Base-by-base conservation (phyloP, 2,329 filamentous ascomycete genomes). In the Venturia effusa region DNA sequence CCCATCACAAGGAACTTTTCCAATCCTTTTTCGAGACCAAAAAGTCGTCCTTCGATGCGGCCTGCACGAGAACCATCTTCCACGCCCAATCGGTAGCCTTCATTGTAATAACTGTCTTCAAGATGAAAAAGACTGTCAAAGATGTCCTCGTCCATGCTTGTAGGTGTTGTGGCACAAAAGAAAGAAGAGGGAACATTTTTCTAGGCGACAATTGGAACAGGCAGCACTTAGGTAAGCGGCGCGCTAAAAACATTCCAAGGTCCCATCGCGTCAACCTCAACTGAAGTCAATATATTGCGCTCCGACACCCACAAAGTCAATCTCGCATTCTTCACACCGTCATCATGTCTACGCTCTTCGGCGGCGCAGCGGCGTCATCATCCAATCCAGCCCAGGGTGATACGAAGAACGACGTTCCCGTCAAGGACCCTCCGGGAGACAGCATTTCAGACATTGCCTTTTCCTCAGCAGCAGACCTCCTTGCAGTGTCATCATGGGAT, bases 401-500 rank as follows among this genome's bases (percentile, higher is more conserved):
- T 72, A 87, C 96, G 66, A 92, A 88, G 72, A 89, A 92, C 72
- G 94, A 99, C 76, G 86, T 97, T 63, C 83, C 88, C 63, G 80
- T 99, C 64, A 83, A 79, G 66, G 84, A 87, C 68, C 89, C 89
- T 17, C 94, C 94, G 27, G 87, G 90, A 69, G 94, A 99, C 77
- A 90, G 89, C 75, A 88, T 97, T 71, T 92, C 92, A 41, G 90
- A 92, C 73, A 82, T 99, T 66, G 80, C 85, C 60, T 99, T 97
- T 79, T 92, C 88, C 17, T 85, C 88, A 1, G 81, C 81, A 62
- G 83, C 78, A 68, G 91, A 97, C 70, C 89, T 95, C 8, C 82
- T 99, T 22, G 92, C 93, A 30, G 90, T 97, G 41, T 81, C 91
- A 59, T 96, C 91, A 70, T 99, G 94, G 94, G 94, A 99, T 78